phyloP scores from a whole-genome alignment of 2,329 filamentous ascomycete genomes.

The Aspergillus fumigatus region DNA sequence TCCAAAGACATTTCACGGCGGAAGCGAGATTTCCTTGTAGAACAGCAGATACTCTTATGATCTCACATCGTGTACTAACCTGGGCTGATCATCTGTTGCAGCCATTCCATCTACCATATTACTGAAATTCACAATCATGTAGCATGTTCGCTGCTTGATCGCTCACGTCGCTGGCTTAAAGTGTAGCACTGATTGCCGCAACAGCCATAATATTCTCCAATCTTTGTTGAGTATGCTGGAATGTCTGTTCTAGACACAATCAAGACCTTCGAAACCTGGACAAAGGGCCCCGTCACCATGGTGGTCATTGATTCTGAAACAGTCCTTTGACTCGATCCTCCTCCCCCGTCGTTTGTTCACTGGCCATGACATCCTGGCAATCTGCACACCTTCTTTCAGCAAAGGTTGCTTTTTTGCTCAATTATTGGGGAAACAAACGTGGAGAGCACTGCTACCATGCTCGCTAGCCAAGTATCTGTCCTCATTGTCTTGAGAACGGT shows the following conservation, averaged over 20 bases:
- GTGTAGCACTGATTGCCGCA: neutral
- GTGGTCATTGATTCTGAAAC: neutral
- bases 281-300: neutral
- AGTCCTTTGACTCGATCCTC: neutral
- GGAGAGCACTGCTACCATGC: neutral
- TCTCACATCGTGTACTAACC: neutral
- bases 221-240: neutral
- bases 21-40: neutral
- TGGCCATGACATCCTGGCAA: neutral
- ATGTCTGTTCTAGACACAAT: neutral
- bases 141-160: conserved; percentile 2
- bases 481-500: neutral
- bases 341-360: neutral
- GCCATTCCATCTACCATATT: neutral
- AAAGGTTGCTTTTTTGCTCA: neutral
- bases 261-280: neutral
- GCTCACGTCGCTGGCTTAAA: neutral
- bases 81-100: neutral
- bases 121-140: neutral
- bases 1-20: neutral
- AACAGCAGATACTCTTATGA: neutral
- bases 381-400: neutral
- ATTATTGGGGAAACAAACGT: neutral
- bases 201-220: neutral
- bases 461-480: neutral